Evolutionary conservation across 768 basidiomycete genomes (phyloP).

Genomic region (Russula olivacea): DNA sequence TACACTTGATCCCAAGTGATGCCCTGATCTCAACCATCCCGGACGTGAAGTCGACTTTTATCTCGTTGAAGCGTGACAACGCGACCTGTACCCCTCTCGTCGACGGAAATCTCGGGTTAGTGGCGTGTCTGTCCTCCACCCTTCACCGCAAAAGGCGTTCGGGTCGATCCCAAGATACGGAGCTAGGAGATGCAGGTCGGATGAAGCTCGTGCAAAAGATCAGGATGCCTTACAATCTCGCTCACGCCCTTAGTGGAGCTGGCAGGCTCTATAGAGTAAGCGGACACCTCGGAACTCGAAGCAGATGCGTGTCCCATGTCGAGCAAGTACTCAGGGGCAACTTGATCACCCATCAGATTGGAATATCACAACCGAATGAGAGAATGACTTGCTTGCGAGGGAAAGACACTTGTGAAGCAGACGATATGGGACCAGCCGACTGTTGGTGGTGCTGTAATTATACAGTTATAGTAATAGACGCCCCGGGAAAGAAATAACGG

Average conservation of each 20-base stretch:
- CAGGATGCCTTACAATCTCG: constrained; percentile 1
- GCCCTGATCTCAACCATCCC: constrained; percentile 21
- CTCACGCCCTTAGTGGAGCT: not conserved
- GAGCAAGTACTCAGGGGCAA: not conserved
- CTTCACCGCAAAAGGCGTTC: constrained; percentile 20
- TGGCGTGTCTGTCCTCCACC: constrained; percentile 29
- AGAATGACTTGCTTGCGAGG: not conserved
- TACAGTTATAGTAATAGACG: too few relatives aligned
- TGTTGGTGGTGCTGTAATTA: too few relatives aligned
- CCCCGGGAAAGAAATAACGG: too few relatives aligned
- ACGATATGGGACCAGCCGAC: too few relatives aligned
- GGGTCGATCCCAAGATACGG: constrained; percentile 1
- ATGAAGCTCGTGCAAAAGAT: too few relatives aligned
- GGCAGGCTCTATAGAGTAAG: constrained; percentile 25
- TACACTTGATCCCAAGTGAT: constrained; percentile 28
- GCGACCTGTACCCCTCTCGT: constrained; percentile 28
- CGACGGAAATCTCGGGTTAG: constrained; percentile 28
- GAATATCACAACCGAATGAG: not conserved
- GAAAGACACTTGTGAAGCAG: too few relatives aligned
- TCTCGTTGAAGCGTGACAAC: constrained; percentile 23
- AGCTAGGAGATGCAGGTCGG: too few relatives aligned
- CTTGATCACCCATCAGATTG: not conserved
- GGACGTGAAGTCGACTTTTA: not conserved
- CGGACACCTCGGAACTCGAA: not conserved
- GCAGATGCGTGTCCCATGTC: constrained; percentile 11